Conservation (phyloP, 306 rosid species). For the Medicago truncatula region DNA sequence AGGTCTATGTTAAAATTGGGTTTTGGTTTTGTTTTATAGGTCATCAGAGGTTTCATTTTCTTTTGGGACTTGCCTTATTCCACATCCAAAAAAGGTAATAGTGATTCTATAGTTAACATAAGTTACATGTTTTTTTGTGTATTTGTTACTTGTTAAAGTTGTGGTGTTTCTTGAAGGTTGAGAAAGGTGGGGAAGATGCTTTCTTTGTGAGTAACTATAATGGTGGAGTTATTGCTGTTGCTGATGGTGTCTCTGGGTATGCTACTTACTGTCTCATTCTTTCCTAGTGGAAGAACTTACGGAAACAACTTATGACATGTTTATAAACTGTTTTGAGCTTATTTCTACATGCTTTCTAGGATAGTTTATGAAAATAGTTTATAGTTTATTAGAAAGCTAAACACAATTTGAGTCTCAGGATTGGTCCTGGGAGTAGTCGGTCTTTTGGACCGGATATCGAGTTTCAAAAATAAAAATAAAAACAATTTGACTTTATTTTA, state of each 20-base stretch:
- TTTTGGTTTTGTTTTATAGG: conserved; percentile 47
- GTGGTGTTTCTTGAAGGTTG: conserved; percentile 62
- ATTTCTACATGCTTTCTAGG: too few species aligned
- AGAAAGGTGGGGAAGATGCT: conserved; percentile 96
- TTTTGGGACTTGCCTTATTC: conserved; percentile 85
- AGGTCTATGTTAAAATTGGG: not conserved
- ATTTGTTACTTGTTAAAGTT: conserved; percentile 21
- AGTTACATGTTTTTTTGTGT: conserved; percentile 21
- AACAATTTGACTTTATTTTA: too few species aligned
- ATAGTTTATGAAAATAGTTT: too few species aligned
- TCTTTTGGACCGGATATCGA: too few species aligned
- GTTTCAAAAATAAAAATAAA: too few species aligned
- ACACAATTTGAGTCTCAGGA: too few species aligned
- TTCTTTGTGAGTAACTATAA: conserved; percentile 69
- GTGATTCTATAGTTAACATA: not conserved
- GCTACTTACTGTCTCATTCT: conserved; percentile 16
- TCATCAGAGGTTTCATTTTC: conserved; percentile 70
- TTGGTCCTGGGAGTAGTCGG: too few species aligned
- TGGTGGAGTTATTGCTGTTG: conserved; percentile 89
- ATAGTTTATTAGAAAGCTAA: too few species aligned
- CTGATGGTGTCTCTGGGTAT: conserved; percentile 99
- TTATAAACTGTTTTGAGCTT: too few species aligned
- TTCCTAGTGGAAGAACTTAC: too few species aligned
- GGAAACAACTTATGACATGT: too few species aligned
- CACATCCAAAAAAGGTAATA: conserved; percentile 88